These are phyloP conservation scores for Macrocybe gigantea DNA, from an alignment of 768 basidiomycete genomes.

Conservation along the genomic window DNA sequence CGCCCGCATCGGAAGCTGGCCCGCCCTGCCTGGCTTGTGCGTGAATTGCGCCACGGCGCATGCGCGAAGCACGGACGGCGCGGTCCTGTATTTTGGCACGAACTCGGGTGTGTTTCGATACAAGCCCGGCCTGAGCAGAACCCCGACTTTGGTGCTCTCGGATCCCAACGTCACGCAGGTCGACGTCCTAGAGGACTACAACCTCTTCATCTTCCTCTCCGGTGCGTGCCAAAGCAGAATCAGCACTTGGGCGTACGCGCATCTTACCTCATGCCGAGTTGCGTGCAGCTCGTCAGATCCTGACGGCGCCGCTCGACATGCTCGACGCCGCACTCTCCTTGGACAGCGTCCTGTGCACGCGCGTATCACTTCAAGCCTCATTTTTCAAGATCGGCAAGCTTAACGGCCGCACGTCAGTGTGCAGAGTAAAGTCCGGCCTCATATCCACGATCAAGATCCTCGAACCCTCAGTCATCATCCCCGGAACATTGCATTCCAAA, in stretches of 20 bases:
- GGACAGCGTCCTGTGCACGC: conserved; percentile 6
- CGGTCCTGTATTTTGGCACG: conserved; percentile 2
- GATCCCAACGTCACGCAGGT: conserved; percentile 53
- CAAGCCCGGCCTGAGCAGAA: not conserved
- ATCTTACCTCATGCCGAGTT: not conserved
- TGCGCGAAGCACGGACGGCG: not conserved
- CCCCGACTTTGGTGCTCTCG: conserved; percentile 4
- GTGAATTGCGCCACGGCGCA: conserved; percentile 4
- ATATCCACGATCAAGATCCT: conserved; percentile 30
- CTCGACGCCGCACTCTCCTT: not conserved
- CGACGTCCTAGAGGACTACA: conserved; percentile 70
- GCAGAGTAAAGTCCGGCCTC: conserved; percentile 44
- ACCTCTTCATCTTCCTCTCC: conserved; percentile 70
- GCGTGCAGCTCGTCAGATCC: conserved; percentile 6
- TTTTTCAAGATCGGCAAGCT: conserved; percentile 8
- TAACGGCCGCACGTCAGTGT: conserved; percentile 45
- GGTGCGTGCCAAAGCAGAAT: conserved; percentile 27
- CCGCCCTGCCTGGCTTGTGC: conserved; percentile 6
- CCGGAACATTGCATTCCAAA: not conserved
- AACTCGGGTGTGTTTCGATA: conserved; percentile 10
- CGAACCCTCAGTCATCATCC: not conserved
- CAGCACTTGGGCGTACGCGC: not conserved
- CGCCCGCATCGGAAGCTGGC: not conserved
- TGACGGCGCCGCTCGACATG: conserved; percentile 4
- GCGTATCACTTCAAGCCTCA: conserved; percentile 25